Base-by-base conservation (phyloP, 768 basidiomycete genomes). In the Lentinula sp. region DNA sequence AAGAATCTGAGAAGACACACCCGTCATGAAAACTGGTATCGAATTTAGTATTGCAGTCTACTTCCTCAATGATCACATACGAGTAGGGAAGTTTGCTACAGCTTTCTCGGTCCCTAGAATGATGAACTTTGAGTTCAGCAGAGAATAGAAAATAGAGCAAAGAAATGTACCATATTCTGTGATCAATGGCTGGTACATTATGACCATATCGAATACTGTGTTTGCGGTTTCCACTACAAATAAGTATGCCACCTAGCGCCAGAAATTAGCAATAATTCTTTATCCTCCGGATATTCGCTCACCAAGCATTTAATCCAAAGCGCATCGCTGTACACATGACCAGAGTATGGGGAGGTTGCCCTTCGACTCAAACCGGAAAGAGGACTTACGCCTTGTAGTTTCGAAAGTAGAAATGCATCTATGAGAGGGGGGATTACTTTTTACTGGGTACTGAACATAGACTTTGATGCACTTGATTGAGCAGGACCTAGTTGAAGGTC, bases 171-270 rank as follows among this genome's bases (percentile, higher is more conserved):
- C 77, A 48, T 75, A 81, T 61, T 77, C 67, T 35, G 69, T 53
- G 23, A 82, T 78, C 1, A 82, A 70, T 0, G 80, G 79, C 61
- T 82, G 74, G 54, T 76, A 82, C 67, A 81, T 74, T 66, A 81
- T 75, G 6, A 70, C 73, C 57, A 81, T 77, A 64, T 78, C 75
- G 62, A 74, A 76, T 5, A 66, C 78, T 2, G 79, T 79, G 60
- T 81, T 81, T 1, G 75, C 57, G 0, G 77, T 75, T 60, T 81
- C 80, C 16, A 76, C 62, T 15, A 76, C 42, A 62, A 82, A 79
- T 5, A 81, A 65, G 61, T 76, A 78, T 20, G 75, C 60, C 3
- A 81, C 76, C 78, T 80, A 62, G 18, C 1, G 9, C 3, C 12
- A 16, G 2, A 37, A 42, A 49, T 45, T 13, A 48, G 43, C 43